phyloP scores from a whole-genome alignment of 2,329 filamentous ascomycete species.

The Helotiales sp. region DNA sequence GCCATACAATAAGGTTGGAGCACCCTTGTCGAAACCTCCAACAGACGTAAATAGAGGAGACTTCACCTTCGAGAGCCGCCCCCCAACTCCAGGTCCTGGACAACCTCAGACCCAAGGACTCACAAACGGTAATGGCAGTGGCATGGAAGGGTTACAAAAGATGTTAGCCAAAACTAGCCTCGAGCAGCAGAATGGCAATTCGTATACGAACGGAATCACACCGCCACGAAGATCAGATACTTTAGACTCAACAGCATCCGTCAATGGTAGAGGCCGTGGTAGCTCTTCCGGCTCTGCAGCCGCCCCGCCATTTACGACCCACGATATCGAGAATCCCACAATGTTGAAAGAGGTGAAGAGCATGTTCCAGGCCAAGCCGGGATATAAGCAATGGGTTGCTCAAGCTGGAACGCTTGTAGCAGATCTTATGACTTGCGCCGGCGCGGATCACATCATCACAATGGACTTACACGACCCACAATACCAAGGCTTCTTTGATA shows the following conservation, averaged over 20 bases:
- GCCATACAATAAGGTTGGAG: constrained; percentile 93
- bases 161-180: constrained; percentile 69
- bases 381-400: constrained; percentile 98
- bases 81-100: constrained; percentile 77
- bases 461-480: constrained; percentile 97
- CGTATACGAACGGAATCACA: constrained; percentile 39
- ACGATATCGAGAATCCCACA: constrained; percentile 63
- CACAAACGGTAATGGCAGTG: constrained; percentile 53
- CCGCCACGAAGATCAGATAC: constrained; percentile 37
- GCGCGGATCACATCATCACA: constrained; percentile 94
- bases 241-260: constrained; percentile 41
- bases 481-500: constrained; percentile 98
- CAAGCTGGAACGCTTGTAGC: constrained; percentile 95
- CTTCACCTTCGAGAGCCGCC: constrained; percentile 90
- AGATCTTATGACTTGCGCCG: constrained; percentile 90
- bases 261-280: constrained; percentile 29
- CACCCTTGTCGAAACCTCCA: constrained; percentile 75
- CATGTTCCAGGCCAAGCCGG: constrained; percentile 78
- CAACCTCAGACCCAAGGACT: constrained; percentile 62
- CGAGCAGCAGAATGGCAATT: constrained; percentile 52
- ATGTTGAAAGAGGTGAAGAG: constrained; percentile 53
- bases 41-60: constrained; percentile 53
- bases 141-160: constrained; percentile 69
- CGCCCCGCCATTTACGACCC: constrained; percentile 51
- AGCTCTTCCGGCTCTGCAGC: constrained; percentile 27